Evolutionary conservation across 805 yeast genomes (phyloP), one percentile per base, ranked within the genome.

Genomic region (Ogataea nonfermentans): DNA sequence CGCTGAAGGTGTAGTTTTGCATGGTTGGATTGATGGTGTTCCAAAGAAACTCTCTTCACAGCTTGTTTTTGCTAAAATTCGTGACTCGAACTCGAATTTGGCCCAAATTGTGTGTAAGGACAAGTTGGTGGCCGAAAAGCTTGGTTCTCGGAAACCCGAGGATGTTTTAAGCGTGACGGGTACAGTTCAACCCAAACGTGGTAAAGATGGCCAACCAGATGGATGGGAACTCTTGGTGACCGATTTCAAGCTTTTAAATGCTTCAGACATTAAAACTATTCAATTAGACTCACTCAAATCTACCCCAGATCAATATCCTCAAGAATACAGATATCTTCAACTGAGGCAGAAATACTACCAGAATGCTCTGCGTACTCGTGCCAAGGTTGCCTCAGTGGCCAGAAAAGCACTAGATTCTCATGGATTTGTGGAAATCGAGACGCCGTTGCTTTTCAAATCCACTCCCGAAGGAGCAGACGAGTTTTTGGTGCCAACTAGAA

Each of bases 401-500:
- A 60, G 78, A 19, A 27, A 45, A 0, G 59, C 57, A 2, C 55
- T 73, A 17, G 70, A 70, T 28, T 39, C 51, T 0, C 51, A 62
- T 13, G 64, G 63, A 1, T 93, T 93, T 59, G 74, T 76, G 0
- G 98, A 93, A 56, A 73, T 93, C 20, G 99, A 91, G 58, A 93
- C 99, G 0, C 99, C 99, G 1, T 60, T 91, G 6, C 65, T 93
- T 20, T 93, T 93, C 71, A 90, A 93, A 56, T 85, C 96, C 2
- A 93, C 99, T 0, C 99, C 99, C 0, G 99, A 93, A 62, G 99
- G 99, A 11, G 99, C 99, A 1, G 71, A 95, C 26, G 99, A 93
- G 62, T 93, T 91, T 59, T 63, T 93, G 33, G 97, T 93, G 0
- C 99, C 99, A 1, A 87, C 97, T 0, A 72, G 98, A 48, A 65